Evolutionary conservation across 371 early-diverging fungal genomes (phyloP).

Genomic region (Mucor racemosus): DNA sequence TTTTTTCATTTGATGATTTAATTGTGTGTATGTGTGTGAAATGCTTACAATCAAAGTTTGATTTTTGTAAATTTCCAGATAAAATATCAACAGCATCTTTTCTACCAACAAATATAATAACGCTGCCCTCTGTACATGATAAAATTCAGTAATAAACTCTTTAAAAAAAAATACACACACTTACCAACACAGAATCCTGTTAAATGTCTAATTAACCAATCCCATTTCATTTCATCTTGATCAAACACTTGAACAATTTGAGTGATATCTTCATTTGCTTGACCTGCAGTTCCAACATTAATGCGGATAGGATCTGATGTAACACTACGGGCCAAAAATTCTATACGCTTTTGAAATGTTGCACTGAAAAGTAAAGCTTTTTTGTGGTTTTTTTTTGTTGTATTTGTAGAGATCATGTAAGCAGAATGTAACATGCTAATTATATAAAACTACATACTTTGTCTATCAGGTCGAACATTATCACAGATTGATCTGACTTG

Average conservation of each 20-base stretch:
- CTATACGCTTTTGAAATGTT: slow-evolving; percentile 98
- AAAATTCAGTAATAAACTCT: neutral
- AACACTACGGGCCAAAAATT: slow-evolving; percentile 88
- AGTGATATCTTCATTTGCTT: slow-evolving; percentile 80
- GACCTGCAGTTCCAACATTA: slow-evolving; percentile 70
- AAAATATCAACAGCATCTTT: slow-evolving; percentile 69
- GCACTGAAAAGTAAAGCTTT: slow-evolving; percentile 98
- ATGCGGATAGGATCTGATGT: slow-evolving; percentile 93
- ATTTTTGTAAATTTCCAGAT: slow-evolving; percentile 54
- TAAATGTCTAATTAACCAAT: slow-evolving; percentile 63
- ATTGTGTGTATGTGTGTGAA: too few relatives aligned
- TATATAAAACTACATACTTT: slow-evolving; percentile 52
- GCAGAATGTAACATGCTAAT: slow-evolving; percentile 7
- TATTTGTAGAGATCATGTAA: slow-evolving; percentile 15
- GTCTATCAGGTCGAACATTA: slow-evolving; percentile 79
- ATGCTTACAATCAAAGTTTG: slow-evolving; percentile 60
- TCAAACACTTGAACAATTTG: slow-evolving; percentile 71
- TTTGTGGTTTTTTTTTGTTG: neutral
- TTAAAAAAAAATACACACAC: neutral
- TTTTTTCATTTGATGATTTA: neutral
- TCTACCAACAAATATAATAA: slow-evolving; percentile 70
- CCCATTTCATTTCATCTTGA: slow-evolving; percentile 68
- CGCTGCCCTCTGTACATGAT: slow-evolving; percentile 60
- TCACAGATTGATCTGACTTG: slow-evolving; percentile 96
- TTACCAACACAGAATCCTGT: slow-evolving; percentile 61